Conservation (phyloP, 768 basidiomycete genomes). For the Neoboletus magnificus region DNA sequence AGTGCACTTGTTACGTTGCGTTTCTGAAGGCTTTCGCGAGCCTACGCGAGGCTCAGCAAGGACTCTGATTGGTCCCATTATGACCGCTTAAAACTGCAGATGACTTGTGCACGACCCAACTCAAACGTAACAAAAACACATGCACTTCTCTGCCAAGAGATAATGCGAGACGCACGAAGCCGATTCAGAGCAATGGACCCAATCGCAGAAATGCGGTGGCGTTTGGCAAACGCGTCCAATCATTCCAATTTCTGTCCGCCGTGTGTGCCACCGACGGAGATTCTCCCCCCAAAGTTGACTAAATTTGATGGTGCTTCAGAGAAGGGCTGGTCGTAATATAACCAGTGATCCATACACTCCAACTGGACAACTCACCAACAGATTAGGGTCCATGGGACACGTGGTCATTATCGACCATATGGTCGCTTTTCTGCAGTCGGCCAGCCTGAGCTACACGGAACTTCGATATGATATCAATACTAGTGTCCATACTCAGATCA, state of each 20-base stretch:
- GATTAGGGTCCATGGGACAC: not conserved
- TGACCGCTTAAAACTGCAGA: too few relatives aligned
- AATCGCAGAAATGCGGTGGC: not conserved
- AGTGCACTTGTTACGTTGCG: too few relatives aligned
- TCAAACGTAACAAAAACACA: not conserved
- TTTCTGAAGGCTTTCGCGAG: too few relatives aligned
- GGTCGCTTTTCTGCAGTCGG: not conserved
- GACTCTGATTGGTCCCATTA: too few relatives aligned
- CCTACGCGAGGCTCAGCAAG: too few relatives aligned
- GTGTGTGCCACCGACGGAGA: not conserved
- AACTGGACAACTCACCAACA: not conserved
- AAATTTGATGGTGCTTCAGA: not conserved
- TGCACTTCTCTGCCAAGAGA: not conserved
- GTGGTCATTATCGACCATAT: not conserved
- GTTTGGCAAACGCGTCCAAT: not conserved
- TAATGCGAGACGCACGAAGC: not conserved
- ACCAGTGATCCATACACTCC: not conserved
- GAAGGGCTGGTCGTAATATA: not conserved
- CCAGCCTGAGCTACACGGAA: not conserved
- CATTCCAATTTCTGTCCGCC: not conserved
- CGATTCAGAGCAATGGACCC: not conserved
- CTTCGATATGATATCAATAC: not conserved
- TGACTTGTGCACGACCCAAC: not conserved
- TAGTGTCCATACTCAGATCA: not conserved
- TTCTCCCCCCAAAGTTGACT: not conserved